These are phyloP conservation scores for Zizania latifolia DNA, from an alignment of 176 grass and related monocot genomes.

Conservation along the genomic window DNA sequence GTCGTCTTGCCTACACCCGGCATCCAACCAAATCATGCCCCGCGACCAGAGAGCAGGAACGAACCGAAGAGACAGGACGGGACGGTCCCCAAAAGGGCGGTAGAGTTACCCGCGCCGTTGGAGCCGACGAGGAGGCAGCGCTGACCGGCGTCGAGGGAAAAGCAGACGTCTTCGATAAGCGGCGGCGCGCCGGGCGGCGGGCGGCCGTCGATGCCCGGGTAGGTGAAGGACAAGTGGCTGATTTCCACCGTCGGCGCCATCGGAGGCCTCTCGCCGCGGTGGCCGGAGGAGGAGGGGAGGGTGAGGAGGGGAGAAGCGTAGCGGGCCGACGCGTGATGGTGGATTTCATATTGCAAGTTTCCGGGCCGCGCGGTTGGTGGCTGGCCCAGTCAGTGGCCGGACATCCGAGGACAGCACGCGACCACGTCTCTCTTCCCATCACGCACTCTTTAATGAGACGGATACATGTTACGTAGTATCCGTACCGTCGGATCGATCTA, in stretches of 20 bases:
- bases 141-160: conserved; percentile 58
- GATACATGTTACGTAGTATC: no score
- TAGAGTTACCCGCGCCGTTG: conserved; percentile 68
- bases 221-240: conserved; percentile 77
- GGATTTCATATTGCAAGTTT: neutral
- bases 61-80: neutral
- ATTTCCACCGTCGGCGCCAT: conserved; percentile 62
- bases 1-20: conserved; percentile 73
- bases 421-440: conserved; percentile 39
- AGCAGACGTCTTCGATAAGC: conserved; percentile 73
- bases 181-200: conserved; percentile 70
- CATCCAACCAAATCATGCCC: conserved; percentile 14
- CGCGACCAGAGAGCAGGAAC: neutral
- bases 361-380: conserved; percentile 20
- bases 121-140: conserved; percentile 90
- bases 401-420: conserved; percentile 10
- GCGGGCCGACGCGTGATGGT: conserved; percentile 11
- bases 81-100: neutral
- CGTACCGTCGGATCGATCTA: no score
- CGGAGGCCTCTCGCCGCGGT: neutral
- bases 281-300: conserved; percentile 26
- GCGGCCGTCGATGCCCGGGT: conserved; percentile 82
- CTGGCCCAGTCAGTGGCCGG: conserved; percentile 1
- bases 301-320: neutral
- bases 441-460: no score